Base-by-base conservation (phyloP, 2,329 filamentous ascomycete genomes). In the Zopfia rhizophila region DNA sequence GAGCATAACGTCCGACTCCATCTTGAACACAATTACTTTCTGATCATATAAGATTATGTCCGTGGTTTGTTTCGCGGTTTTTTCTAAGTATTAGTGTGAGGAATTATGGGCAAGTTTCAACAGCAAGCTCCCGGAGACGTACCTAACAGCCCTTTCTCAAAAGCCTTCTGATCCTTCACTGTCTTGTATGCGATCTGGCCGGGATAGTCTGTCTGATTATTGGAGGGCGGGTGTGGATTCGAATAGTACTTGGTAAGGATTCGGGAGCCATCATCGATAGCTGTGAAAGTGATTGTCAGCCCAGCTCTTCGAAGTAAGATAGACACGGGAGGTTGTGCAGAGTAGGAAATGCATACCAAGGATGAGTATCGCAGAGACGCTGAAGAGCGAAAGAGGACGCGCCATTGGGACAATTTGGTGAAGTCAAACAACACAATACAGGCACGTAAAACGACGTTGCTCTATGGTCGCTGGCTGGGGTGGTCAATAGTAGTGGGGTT, bases 41-140 rank as follows among this genome's bases (percentile, higher is more conserved):
- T 95, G 95, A 76, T 99, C 94, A 77, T 97, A 97, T 44, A 99
- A 85, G 61, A 99, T 95, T 64, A 99, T 94, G 77, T 97, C 94
- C 62, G 89, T 91, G 11, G 85, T 92, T 77, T 95, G 91, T 81
- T 97, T 99, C 59, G 89, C 88, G 12, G 94, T 97, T 82, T 99
- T 97, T 66, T 96, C 68, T 69, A 54, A 37, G 24, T 18, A 8
- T 24, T 17, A 6, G 5, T 12, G n/a, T n/a, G n/a, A n/a, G n/a
- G n/a, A n/a, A n/a, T n/a, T n/a, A n/a, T n/a, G n/a, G n/a, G n/a
- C n/a, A n/a, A n/a, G n/a, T n/a, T n/a, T n/a, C n/a, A n/a, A n/a
- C n/a, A n/a, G n/a, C n/a, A n/a, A n/a, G n/a, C n/a, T n/a, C n/a
- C n/a, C n/a, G n/a, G n/a, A 18, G 27, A 51, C 62, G 31, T 51